These are phyloP conservation scores for Russula olivacea DNA, from an alignment of 768 basidiomycete species.

Conservation along the genomic window DNA sequence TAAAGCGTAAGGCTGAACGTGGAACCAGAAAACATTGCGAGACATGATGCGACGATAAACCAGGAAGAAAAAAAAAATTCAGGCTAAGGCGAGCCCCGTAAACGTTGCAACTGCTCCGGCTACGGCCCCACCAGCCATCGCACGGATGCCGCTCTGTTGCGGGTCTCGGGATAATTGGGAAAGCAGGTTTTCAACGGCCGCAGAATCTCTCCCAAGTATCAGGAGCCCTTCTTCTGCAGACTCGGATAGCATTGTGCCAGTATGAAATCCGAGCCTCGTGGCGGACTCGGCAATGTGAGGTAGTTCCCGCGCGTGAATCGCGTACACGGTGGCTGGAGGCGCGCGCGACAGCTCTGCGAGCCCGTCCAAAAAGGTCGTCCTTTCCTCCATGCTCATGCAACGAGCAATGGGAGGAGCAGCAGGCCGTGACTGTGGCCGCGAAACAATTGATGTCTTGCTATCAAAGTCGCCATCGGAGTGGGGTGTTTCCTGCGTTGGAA, in stretches of 20 bases:
- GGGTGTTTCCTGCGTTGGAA: not conserved
- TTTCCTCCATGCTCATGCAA: conserved; percentile 24
- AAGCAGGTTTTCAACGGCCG: conserved; percentile 18
- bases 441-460: conserved; percentile 1
- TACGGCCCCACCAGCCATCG: conserved; percentile 20
- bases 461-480: not conserved
- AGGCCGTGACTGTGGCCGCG: not conserved
- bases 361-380: conserved; percentile 20
- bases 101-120: conserved; percentile 26
- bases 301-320: conserved; percentile 18
- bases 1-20: not conserved
- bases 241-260: conserved; percentile 12
- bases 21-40: not conserved
- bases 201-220: conserved; percentile 22
- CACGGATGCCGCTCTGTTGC: conserved; percentile 12
- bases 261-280: conserved; percentile 18
- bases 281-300: conserved; percentile 16
- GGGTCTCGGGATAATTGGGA: conserved; percentile 13
- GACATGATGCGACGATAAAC: conserved; percentile 4
- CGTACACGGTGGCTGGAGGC: conserved; percentile 22
- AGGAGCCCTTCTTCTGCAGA: conserved; percentile 17
- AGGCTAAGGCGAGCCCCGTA: conserved; percentile 23
- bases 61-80: not conserved
- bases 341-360: conserved; percentile 18
- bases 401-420: not conserved